Conservation (phyloP, 2,329 filamentous ascomycete species). For the Dactylellina parvicollis region DNA sequence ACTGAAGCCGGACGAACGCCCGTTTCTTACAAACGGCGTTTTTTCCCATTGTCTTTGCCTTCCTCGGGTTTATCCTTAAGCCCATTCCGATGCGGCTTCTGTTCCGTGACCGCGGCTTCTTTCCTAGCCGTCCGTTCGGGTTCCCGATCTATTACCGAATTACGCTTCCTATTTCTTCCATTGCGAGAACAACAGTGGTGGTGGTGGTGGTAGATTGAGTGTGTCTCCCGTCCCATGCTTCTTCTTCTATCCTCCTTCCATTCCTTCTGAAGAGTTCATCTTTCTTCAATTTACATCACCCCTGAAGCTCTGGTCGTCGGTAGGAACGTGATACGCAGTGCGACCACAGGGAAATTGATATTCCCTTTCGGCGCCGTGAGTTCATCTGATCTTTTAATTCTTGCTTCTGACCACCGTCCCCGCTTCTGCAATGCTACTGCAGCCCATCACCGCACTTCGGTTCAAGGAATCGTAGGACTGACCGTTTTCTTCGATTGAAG, state of each 20-base stretch:
- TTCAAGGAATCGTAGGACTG: slow-evolving; percentile 27
- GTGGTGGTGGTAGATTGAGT: neutral
- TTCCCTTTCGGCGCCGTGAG: slow-evolving; percentile 31
- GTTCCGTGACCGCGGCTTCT: slow-evolving; percentile 17
- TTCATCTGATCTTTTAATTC: slow-evolving; percentile 37
- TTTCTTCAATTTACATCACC: slow-evolving; percentile 1
- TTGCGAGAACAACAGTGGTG: neutral
- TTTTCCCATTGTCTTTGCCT: slow-evolving; percentile 2
- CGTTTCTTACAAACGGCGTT: slow-evolving; percentile 1
- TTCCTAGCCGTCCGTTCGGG: slow-evolving; percentile 30
- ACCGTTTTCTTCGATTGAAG: neutral
- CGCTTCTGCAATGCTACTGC: slow-evolving; percentile 41
- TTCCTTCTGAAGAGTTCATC: neutral
- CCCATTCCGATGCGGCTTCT: slow-evolving; percentile 38
- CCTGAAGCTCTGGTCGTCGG: slow-evolving; percentile 27
- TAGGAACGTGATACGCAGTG: slow-evolving; percentile 34
- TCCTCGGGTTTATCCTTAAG: neutral
- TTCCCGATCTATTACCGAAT: slow-evolving; percentile 46
- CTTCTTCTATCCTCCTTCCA: slow-evolving; percentile 14
- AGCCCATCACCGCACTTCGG: slow-evolving; percentile 19
- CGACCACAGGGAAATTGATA: slow-evolving; percentile 47
- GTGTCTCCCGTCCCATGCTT: neutral
- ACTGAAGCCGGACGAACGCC: neutral
- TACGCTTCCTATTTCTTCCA: neutral
- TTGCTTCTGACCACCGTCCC: slow-evolving; percentile 19